A percentile compares a stretch with the other conserved stretches of the same genome.
Evolutionary conservation across 177 flowering plant species (phyloP).

Genomic region (Telopea speciosissima): DNA sequence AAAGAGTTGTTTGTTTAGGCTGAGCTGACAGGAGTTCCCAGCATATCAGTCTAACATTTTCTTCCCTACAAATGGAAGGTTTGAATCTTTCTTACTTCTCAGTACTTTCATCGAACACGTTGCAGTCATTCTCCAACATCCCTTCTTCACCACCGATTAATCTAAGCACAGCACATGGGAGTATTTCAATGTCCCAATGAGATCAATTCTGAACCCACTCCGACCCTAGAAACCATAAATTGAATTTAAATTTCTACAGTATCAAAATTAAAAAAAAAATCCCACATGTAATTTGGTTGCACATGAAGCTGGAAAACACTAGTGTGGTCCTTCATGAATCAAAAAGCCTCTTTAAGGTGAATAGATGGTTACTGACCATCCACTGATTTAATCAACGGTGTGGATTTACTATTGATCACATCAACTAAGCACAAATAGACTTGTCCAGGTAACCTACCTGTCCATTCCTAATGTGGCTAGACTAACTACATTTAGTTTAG

Average conservation of each 20-base stretch:
- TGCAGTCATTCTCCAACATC: neutral
- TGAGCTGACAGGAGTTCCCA: neutral
- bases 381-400: neutral
- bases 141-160: neutral
- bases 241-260: neutral
- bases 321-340: neutral
- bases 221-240: no score
- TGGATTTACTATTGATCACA: slow-evolving; percentile 2
- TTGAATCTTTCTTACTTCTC: neutral
- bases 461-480: neutral
- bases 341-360: neutral
- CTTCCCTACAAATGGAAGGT: neutral
- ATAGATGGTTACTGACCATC: neutral
- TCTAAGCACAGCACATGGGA: neutral
- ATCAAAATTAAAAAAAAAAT: neutral
- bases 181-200: neutral
- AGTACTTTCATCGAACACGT: neutral
- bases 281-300: neutral
- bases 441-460: slow-evolving; percentile 7
- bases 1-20: neutral
- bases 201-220: no score
- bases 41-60: neutral
- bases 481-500: neutral
- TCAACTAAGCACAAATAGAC: slow-evolving; percentile 4
- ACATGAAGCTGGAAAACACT: neutral